A percentile compares a stretch with the other conserved stretches of the same genome.
Evolutionary conservation across 2,329 filamentous ascomycete species (phyloP).

Genomic region (Phialocephala subalpina): DNA sequence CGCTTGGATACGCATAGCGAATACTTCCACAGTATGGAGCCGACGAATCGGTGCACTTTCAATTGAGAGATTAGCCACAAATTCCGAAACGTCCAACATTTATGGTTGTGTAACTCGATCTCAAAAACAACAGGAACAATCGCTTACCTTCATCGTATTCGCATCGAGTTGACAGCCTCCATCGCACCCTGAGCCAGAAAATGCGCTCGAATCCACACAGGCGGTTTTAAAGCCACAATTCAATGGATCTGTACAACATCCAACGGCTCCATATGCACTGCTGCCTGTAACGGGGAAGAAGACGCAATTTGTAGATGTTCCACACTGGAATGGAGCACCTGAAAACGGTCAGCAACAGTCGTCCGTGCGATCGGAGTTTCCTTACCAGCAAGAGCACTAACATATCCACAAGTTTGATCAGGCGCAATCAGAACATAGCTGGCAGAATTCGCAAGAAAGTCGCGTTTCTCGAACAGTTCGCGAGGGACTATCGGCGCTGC

Average conservation of each 20-base stretch:
- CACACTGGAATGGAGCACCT: conserved; percentile 13
- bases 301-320: conserved; percentile 7
- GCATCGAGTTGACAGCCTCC: conserved; percentile 15
- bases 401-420: conserved; percentile 16
- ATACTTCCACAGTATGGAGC: conserved; percentile 17
- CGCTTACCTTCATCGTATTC: conserved; percentile 11
- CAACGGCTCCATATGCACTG: conserved; percentile 11
- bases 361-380: neutral
- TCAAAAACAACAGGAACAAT: neutral
- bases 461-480: conserved; percentile 3
- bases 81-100: neutral
- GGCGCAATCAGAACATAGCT: conserved; percentile 11
- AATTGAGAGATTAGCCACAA: neutral
- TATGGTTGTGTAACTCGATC: neutral
- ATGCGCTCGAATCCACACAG: conserved; percentile 10
- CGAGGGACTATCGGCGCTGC: conserved; percentile 4
- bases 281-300: conserved; percentile 15
- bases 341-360: neutral
- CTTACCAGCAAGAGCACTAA: conserved; percentile 10
- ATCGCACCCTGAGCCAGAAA: conserved; percentile 5
- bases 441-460: conserved; percentile 9
- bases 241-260: conserved; percentile 14
- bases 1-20: conserved; percentile 5
- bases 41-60: conserved; percentile 7
- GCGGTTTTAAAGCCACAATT: conserved; percentile 10